A percentile compares a stretch with the other conserved stretches of the same genome.
These are phyloP conservation scores for Pittosporum tobira DNA, from an alignment of 129 eudicot genomes.

Conservation along the genomic window DNA sequence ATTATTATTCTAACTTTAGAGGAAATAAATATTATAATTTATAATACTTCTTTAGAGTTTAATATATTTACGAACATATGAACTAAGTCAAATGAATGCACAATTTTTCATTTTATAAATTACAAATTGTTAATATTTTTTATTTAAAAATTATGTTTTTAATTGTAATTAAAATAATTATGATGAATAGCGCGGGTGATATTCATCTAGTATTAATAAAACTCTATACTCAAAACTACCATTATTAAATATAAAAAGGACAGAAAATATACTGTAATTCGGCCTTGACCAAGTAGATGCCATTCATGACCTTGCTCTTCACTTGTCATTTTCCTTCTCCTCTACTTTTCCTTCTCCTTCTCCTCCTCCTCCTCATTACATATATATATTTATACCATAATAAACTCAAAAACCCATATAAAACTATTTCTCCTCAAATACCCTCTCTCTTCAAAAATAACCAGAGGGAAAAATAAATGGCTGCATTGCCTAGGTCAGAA, in stretches of 20 bases:
- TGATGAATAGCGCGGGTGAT: no score
- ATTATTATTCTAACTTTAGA: no score
- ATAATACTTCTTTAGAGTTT: no score
- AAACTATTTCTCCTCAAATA: not conserved
- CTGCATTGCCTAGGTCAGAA: constrained; percentile 58
- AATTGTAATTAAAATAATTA: no score
- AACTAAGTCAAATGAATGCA: no score
- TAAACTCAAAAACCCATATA: constrained; percentile 9
- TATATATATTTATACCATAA: constrained; percentile 18
- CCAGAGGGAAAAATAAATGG: constrained; percentile 27
- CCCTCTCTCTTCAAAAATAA: not conserved
- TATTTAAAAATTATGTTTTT: no score
- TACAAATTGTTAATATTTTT: no score
- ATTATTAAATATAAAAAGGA: constrained; percentile 10
- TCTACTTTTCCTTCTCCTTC: constrained; percentile 16
- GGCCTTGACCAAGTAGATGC: constrained; percentile 17
- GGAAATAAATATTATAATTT: no score
- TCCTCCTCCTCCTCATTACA: constrained; percentile 4
- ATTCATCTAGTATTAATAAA: no score
- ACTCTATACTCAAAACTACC: no score
- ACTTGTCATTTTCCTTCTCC: constrained; percentile 16
- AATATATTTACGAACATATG: no score
- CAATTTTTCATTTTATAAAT: no score
- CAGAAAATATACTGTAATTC: constrained; percentile 31
- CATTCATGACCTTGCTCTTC: constrained; percentile 36